Conservation (phyloP, 169 alveolate genomes). For the Plasmodium malariae region DNA sequence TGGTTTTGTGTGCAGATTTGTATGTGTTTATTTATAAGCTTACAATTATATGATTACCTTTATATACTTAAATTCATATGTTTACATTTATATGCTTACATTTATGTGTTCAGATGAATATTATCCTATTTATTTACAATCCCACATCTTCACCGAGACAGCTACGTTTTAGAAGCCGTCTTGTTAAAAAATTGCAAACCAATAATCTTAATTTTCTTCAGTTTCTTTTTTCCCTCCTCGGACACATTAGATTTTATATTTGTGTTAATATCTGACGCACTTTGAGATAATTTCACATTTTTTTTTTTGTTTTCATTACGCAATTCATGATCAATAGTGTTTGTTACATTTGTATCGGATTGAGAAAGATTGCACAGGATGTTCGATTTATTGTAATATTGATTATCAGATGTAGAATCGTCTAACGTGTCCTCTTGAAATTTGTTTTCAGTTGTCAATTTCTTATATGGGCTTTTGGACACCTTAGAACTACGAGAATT, state of each 20-base stretch:
- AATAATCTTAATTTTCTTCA: constrained; percentile 50
- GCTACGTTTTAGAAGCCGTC: neutral
- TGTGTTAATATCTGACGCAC: neutral
- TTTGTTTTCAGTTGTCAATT: neutral
- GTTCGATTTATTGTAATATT: constrained; percentile 9
- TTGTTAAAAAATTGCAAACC: constrained; percentile 44
- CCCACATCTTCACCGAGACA: too few species aligned
- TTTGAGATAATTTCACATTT: neutral
- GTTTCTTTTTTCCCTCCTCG: constrained; percentile 20
- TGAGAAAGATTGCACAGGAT: neutral
- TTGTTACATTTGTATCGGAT: neutral
- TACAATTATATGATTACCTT: too few species aligned
- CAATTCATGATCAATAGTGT: neutral
- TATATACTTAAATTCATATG: too few species aligned
- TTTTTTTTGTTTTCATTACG: neutral
- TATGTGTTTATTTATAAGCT: too few species aligned
- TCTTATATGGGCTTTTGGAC: constrained; percentile 26
- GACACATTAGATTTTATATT: neutral
- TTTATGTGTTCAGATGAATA: too few species aligned
- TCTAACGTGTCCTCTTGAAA: neutral
- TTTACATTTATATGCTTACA: too few species aligned
- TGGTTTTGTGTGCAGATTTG: too few species aligned
- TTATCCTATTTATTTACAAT: too few species aligned
- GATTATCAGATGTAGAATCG: neutral
- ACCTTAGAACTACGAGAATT: constrained; percentile 11